Conservation (phyloP, 768 basidiomycete species). For the Hygrocybe coccinea region DNA sequence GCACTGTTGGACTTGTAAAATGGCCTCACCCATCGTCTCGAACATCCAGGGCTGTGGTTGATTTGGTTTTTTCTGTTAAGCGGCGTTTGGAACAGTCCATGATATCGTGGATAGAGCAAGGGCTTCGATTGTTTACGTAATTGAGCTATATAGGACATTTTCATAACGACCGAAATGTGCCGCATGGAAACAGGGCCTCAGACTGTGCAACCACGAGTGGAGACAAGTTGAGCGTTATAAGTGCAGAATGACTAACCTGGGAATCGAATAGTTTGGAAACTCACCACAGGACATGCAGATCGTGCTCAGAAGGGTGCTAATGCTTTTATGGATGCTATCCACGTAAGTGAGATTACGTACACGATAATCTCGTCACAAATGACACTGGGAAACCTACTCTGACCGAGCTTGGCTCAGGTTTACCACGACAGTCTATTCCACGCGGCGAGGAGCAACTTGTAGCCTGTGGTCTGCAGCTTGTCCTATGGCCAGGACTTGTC, state of each 20-base stretch:
- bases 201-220: not conserved
- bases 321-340: no score
- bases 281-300: no score
- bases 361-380: not conserved
- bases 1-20: not conserved
- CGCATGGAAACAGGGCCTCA: no score
- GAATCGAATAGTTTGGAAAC: no score
- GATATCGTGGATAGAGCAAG: no score
- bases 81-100: not conserved
- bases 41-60: not conserved
- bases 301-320: no score
- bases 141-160: no score
- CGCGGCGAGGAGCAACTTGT: not conserved
- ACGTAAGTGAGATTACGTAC: no score
- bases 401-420: no score
- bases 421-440: not conserved
- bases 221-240: no score
- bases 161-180: no score
- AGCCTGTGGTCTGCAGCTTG: constrained; percentile 7
- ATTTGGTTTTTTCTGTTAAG: not conserved
- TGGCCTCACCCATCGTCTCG: constrained; percentile 13
- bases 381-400: not conserved
- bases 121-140: no score
- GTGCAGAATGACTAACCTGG: not conserved
- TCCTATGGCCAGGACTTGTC: constrained; percentile 27